Evolutionary conservation across 176 grass and related monocot genomes (phyloP).

Genomic region (Phyllostachys edulis): DNA sequence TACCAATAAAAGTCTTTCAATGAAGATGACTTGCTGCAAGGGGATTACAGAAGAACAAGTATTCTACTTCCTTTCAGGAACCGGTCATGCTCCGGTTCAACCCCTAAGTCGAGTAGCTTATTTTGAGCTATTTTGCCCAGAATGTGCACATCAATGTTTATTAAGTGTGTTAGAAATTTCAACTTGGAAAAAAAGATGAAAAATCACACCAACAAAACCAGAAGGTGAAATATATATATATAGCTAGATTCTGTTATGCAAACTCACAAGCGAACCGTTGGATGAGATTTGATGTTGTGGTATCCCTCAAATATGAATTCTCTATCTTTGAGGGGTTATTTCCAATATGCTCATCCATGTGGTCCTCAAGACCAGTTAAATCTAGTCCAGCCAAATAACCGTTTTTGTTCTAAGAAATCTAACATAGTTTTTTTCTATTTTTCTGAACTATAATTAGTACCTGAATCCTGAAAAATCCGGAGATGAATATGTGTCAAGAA

Average conservation of each 20-base stretch:
- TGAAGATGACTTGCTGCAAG: slow-evolving; percentile 12
- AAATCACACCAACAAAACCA: not conserved
- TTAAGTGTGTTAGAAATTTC: too few relatives aligned
- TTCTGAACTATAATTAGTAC: slow-evolving; percentile 42
- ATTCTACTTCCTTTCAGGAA: not conserved
- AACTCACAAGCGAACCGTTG: not conserved
- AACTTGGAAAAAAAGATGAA: not conserved
- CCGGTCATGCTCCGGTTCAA: not conserved
- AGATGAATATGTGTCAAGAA: slow-evolving; percentile 79
- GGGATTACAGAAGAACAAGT: not conserved
- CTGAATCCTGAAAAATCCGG: slow-evolving; percentile 92
- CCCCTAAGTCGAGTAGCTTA: too few relatives aligned
- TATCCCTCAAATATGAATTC: slow-evolving; percentile 8
- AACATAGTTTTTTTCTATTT: slow-evolving; percentile 1
- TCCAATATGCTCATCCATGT: not conserved
- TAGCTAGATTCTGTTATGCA: not conserved
- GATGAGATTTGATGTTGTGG: not conserved
- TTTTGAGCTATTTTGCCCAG: too few relatives aligned
- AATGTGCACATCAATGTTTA: too few relatives aligned
- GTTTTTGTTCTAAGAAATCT: not conserved
- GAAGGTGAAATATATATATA: not conserved
- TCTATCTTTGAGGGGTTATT: slow-evolving; percentile 8
- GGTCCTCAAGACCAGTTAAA: slow-evolving; percentile 11
- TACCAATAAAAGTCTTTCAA: not conserved
- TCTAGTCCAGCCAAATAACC: not conserved